phyloP scores from a whole-genome alignment of 768 basidiomycete species.

The Crassisporium funariophilum region DNA sequence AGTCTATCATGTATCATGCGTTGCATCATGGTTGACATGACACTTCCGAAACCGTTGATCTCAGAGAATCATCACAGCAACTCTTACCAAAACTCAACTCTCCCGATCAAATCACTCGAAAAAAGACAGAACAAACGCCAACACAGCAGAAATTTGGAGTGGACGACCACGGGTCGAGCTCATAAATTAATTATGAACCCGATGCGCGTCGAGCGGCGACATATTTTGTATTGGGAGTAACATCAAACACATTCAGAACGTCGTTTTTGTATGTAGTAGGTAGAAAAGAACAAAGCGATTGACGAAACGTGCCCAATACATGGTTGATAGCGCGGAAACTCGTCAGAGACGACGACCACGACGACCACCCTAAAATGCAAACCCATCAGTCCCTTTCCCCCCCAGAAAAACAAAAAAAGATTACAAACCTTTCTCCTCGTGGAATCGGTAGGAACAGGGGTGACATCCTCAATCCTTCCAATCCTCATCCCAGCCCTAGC shows the following conservation, averaged over 20 bases:
- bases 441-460: constrained; percentile 95
- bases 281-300: constrained; percentile 17
- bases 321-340: constrained; percentile 6
- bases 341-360: constrained; percentile 93
- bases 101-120: too few species aligned
- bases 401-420: neutral
- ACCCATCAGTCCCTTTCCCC: neutral
- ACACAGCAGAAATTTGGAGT: constrained; percentile 27
- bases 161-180: constrained; percentile 83
- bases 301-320: constrained; percentile 21
- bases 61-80: too few species aligned
- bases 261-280: constrained; percentile 25
- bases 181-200: constrained; percentile 41
- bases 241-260: constrained; percentile 32
- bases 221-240: constrained; percentile 44
- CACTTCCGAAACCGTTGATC: too few species aligned
- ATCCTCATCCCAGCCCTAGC: constrained; percentile 99
- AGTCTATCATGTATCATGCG: too few species aligned
- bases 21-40: too few species aligned
- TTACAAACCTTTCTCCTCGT: constrained; percentile 89
- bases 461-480: constrained; percentile 98
- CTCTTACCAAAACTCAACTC: too few species aligned
- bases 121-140: constrained; percentile 25
- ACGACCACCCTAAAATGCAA: constrained; percentile 81
- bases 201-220: constrained; percentile 92